Percentiles rank a stretch among this genome's conserved stretches.
Evolutionary conservation across 805 yeast species (phyloP).

Genomic region (Kluyveromyces siamensis): DNA sequence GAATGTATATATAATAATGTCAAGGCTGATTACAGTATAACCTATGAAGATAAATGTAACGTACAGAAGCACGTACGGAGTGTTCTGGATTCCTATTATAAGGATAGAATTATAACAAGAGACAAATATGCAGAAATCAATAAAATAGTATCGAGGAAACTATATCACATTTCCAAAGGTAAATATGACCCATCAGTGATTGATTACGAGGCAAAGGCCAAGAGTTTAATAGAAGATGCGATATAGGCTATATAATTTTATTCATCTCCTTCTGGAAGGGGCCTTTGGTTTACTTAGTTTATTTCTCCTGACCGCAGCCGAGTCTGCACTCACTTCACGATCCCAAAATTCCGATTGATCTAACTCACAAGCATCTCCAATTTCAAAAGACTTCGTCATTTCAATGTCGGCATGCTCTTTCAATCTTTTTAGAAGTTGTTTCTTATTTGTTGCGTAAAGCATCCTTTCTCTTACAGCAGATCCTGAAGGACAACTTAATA

Average conservation of each 20-base stretch:
- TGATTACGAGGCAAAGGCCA: constrained; percentile 13
- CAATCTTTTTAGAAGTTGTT: constrained; percentile 47
- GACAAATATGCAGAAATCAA: constrained; percentile 51
- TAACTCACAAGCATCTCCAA: constrained; percentile 65
- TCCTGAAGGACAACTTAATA: constrained; percentile 85
- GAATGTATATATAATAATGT: not conserved
- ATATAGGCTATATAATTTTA: not conserved
- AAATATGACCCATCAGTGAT: constrained; percentile 8
- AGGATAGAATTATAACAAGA: constrained; percentile 26
- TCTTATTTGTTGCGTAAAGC: constrained; percentile 80
- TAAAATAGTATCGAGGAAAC: constrained; percentile 48
- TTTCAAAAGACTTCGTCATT: constrained; percentile 47
- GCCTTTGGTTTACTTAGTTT: constrained; percentile 59
- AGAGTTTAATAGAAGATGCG: constrained; percentile 1
- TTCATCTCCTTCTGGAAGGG: constrained; percentile 45
- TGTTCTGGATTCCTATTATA: constrained; percentile 41
- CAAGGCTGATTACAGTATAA: not conserved
- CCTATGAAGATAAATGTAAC: constrained; percentile 38
- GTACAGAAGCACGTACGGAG: constrained; percentile 53
- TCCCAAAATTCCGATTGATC: constrained; percentile 41
- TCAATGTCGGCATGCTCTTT: constrained; percentile 29
- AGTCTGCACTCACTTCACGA: constrained; percentile 9
- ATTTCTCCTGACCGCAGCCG: constrained; percentile 13
- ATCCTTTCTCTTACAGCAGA: constrained; percentile 85
- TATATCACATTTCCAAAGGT: constrained; percentile 36